A percentile compares a stretch with the other conserved stretches of the same genome.
phyloP scores from a whole-genome alignment of 2,329 filamentous ascomycete species.

The Purpureocillium lavendulum region DNA sequence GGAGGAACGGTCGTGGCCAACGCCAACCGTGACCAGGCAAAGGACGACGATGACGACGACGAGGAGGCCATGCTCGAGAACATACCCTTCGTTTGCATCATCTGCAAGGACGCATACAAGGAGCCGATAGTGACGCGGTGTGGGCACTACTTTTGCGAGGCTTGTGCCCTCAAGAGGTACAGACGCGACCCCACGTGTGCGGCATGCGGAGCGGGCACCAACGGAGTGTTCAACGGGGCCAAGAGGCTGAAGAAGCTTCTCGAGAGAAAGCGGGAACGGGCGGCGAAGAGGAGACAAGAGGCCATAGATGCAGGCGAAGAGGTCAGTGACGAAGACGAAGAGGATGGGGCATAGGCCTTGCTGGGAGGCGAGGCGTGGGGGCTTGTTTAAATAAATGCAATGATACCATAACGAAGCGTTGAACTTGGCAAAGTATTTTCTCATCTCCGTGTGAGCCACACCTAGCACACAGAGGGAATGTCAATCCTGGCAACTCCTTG shows the following conservation, averaged over 20 bases:
- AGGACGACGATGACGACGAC: slow-evolving; percentile 36
- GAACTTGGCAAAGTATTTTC: no score
- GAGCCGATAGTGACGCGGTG: slow-evolving; percentile 81
- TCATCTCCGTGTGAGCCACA: no score
- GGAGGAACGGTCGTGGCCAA: slow-evolving; percentile 54
- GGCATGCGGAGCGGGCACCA: slow-evolving; percentile 75
- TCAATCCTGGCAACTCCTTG: no score
- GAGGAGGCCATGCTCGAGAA: slow-evolving; percentile 69
- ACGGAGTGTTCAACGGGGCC: slow-evolving; percentile 82
- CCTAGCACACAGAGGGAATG: no score
- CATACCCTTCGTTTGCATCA: slow-evolving; percentile 84
- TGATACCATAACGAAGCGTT: no score
- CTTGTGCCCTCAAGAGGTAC: slow-evolving; percentile 80
- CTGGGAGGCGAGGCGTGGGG: not conserved
- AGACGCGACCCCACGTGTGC: slow-evolving; percentile 80
- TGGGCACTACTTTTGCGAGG: slow-evolving; percentile 92
- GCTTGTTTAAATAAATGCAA: no score
- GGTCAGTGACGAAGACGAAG: slow-evolving; percentile 34
- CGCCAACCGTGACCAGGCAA: slow-evolving; percentile 36
- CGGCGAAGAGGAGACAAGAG: slow-evolving; percentile 47
- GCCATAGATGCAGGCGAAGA: slow-evolving; percentile 43
- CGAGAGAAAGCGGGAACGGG: slow-evolving; percentile 60
- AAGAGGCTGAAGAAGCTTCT: slow-evolving; percentile 76
- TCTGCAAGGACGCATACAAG: slow-evolving; percentile 73
- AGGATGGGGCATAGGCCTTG: not conserved